These are phyloP conservation scores for Scortechinia acanthostroma DNA, from an alignment of 2,329 filamentous ascomycete species.

Conservation along the genomic window DNA sequence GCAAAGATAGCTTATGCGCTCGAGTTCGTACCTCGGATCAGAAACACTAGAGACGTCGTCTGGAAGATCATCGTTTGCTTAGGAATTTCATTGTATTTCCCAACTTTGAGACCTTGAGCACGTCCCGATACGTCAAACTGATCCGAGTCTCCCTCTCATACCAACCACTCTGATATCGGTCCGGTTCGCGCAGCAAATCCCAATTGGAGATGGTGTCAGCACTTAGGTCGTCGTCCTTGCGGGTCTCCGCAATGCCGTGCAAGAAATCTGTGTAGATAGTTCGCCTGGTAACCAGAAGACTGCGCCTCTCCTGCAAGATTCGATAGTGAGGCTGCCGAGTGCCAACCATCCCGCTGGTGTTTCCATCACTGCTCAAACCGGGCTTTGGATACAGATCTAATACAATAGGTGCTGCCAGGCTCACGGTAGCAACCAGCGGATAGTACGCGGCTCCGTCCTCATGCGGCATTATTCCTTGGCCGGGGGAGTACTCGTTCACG, in stretches of 20 bases:
- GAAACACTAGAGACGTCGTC: too few relatives aligned
- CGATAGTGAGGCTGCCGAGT: conserved; percentile 15
- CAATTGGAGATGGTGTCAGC: conserved; percentile 20
- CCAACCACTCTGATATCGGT: conserved; percentile 16
- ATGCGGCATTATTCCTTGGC: conserved; percentile 63
- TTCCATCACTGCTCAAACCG: conserved; percentile 9
- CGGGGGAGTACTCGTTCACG: conserved; percentile 57
- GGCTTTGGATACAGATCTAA: conserved; percentile 42
- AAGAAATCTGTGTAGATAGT: conserved; percentile 33
- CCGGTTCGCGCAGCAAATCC: conserved; percentile 26
- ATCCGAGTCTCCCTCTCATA: conserved; percentile 31
- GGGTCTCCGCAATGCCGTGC: conserved; percentile 38
- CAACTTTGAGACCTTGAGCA: background rate
- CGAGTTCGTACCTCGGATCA: too few relatives aligned
- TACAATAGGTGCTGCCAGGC: conserved; percentile 45
- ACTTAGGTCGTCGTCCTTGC: conserved; percentile 15
- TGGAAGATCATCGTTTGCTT: background rate
- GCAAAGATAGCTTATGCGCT: too few relatives aligned
- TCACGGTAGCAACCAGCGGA: conserved; percentile 56
- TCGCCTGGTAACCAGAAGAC: conserved; percentile 34
- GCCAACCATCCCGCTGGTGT: conserved; percentile 7
- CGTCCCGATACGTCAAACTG: conserved; percentile 34
- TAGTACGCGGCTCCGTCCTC: conserved; percentile 59
- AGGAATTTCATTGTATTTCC: background rate
- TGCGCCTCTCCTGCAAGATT: conserved; percentile 33